Percentiles rank a stretch among this genome's conserved stretches.
Evolutionary conservation across 2,329 filamentous ascomycete genomes (phyloP).

Genomic region (Myotisia sp.): DNA sequence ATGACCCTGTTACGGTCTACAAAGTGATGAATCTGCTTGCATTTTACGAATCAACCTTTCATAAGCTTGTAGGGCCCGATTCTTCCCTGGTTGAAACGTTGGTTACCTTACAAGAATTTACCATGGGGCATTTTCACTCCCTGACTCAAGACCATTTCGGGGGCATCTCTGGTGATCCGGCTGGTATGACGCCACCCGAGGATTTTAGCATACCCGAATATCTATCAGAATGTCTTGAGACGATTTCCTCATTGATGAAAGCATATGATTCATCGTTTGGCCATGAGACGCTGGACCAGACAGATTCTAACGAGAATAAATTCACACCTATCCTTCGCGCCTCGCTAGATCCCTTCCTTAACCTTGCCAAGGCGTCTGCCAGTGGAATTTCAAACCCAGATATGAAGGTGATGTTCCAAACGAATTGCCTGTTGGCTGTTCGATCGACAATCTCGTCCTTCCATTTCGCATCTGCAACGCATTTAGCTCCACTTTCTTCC

Average conservation of each 20-base stretch:
- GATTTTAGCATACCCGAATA: constrained; percentile 69
- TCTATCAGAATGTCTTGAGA: constrained; percentile 63
- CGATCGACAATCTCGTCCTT: constrained; percentile 25
- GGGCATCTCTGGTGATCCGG: constrained; percentile 56
- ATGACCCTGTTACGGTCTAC: constrained; percentile 77
- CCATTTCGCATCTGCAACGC: constrained; percentile 48
- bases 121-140: constrained; percentile 66
- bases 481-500: constrained; percentile 44
- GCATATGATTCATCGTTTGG: constrained; percentile 71
- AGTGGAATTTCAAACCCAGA: constrained; percentile 24
- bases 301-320: constrained; percentile 46
- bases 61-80: constrained; percentile 56
- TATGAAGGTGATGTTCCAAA: constrained; percentile 35
- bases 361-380: constrained; percentile 44
- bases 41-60: constrained; percentile 80
- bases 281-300: constrained; percentile 28
- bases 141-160: constrained; percentile 58
- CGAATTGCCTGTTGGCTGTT: constrained; percentile 33
- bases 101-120: constrained; percentile 54
- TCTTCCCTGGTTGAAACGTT: constrained; percentile 59
- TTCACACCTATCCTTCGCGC: constrained; percentile 65
- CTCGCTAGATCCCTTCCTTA: constrained; percentile 73
- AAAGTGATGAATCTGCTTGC: constrained; percentile 76
- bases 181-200: constrained; percentile 54
- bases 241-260: constrained; percentile 63